Evolutionary conservation across 1,284 basidiomycete genomes (phyloP).

Genomic region (Tilletia walkeri): DNA sequence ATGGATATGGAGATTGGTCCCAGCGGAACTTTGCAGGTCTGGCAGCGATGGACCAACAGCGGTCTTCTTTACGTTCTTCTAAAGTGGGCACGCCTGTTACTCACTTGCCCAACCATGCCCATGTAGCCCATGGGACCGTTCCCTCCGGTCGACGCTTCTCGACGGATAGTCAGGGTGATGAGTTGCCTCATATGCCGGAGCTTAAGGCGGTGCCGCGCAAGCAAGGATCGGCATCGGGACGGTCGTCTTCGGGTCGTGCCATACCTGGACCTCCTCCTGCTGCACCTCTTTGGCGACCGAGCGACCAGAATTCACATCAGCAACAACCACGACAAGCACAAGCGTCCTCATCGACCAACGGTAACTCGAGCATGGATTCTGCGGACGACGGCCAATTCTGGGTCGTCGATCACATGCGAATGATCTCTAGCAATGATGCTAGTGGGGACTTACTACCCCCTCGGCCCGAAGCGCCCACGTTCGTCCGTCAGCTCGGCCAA

Average conservation of each 20-base stretch:
- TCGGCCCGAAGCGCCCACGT: conserved; percentile 15
- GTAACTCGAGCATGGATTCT: too few species aligned
- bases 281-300: background rate
- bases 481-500: conserved; percentile 26
- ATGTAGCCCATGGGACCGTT: conserved; percentile 1
- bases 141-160: background rate
- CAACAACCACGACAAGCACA: too few species aligned
- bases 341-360: too few species aligned
- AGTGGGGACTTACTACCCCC: conserved; percentile 4
- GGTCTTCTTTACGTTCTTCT: conserved; percentile 5
- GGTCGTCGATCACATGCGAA: background rate
- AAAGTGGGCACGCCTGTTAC: background rate
- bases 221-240: background rate
- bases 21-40: conserved; percentile 13
- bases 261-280: background rate
- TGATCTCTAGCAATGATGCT: background rate
- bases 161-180: conserved; percentile 19
- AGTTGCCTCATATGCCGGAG: conserved; percentile 24
- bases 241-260: too few species aligned
- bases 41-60: background rate
- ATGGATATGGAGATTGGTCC: background rate
- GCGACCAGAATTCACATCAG: too few species aligned
- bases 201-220: background rate
- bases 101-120: background rate
- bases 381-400: background rate